These are phyloP conservation scores for Prunus mongolica DNA, from an alignment of 306 rosid genomes.

Conservation along the genomic window DNA sequence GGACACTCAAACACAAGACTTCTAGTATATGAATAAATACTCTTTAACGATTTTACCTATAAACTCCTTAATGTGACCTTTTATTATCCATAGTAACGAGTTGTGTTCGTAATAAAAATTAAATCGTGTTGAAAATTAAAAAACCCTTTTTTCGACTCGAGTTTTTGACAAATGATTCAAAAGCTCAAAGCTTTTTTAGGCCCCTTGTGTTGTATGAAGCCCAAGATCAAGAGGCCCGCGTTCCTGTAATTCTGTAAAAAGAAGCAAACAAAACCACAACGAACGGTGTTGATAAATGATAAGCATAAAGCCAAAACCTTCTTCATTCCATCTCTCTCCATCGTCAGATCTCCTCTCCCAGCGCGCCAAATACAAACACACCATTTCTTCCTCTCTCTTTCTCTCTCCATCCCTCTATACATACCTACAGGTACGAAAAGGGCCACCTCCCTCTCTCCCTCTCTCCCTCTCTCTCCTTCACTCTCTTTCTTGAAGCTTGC, in stretches of 20 bases:
- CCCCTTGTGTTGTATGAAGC: not conserved
- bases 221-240: not conserved
- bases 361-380: slow-evolving; percentile 27
- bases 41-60: too few species aligned
- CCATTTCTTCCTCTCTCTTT: not conserved
- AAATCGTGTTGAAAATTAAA: too few species aligned
- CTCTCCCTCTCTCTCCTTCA: not conserved
- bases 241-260: not conserved
- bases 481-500: not conserved
- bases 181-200: not conserved
- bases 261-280: slow-evolving; percentile 1
- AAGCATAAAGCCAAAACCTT: slow-evolving; percentile 23
- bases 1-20: too few species aligned
- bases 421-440: not conserved
- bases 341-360: slow-evolving; percentile 45
- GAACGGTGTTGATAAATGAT: slow-evolving; percentile 29
- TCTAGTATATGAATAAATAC: rapidly evolving
- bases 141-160: too few species aligned
- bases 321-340: slow-evolving; percentile 31
- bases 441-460: not conserved
- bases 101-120: too few species aligned
- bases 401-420: not conserved
- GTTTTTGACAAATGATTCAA: not conserved
- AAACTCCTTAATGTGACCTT: too few species aligned
- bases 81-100: too few species aligned